Conservation (phyloP, 352 stramenopile genomes). For the Phytophthora citrophthora region DNA sequence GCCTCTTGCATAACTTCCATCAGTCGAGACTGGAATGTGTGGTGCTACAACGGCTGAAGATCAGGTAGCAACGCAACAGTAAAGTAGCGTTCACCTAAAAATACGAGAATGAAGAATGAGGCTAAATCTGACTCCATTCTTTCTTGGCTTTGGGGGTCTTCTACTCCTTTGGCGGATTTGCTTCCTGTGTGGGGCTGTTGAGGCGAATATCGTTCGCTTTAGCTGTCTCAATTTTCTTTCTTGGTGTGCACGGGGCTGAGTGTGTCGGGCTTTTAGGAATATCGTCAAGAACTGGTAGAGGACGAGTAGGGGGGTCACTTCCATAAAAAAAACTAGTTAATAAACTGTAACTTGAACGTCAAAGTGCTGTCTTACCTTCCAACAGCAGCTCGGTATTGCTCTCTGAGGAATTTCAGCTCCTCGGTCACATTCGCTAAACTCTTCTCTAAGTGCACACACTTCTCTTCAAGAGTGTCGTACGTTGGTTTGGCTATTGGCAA, state of each 20-base stretch:
- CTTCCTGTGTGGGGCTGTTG: conserved; percentile 40
- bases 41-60: conserved; percentile 6
- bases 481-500: conserved; percentile 43
- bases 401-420: conserved; percentile 56
- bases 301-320: conserved; percentile 48
- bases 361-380: conserved; percentile 48
- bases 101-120: conserved; percentile 7
- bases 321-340: not conserved
- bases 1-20: conserved; percentile 24
- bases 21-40: not conserved
- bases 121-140: conserved; percentile 9
- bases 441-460: conserved; percentile 54
- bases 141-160: too few species aligned
- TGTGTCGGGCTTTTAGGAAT: conserved; percentile 5
- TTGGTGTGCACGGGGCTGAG: conserved; percentile 49
- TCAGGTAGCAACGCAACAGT: conserved; percentile 22
- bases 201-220: conserved; percentile 55
- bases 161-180: not conserved
- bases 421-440: conserved; percentile 44
- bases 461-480: conserved; percentile 62
- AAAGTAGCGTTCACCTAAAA: conserved; percentile 14
- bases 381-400: conserved; percentile 55
- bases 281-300: conserved; percentile 4
- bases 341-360: not conserved
- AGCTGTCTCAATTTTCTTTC: conserved; percentile 57